phyloP scores from a whole-genome alignment of 352 stramenopile genomes.

The Phytopythium boreale region DNA sequence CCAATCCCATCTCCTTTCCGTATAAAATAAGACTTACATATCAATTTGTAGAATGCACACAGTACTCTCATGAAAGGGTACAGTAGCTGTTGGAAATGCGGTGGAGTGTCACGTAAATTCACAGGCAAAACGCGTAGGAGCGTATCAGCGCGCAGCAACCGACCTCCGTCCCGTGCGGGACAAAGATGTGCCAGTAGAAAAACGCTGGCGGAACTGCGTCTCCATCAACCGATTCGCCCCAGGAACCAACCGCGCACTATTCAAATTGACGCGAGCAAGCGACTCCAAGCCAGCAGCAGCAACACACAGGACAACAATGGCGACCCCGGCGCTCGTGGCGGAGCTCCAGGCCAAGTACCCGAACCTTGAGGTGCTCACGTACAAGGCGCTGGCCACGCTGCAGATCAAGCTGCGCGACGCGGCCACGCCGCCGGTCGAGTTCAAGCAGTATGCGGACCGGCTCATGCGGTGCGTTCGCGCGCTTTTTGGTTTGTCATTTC shows the following conservation, averaged over 20 bases:
- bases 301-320: slow-evolving; percentile 24
- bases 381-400: slow-evolving; percentile 58
- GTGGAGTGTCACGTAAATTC: neutral
- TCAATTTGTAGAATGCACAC: neutral
- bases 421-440: slow-evolving; percentile 61
- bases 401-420: slow-evolving; percentile 75
- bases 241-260: neutral
- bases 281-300: neutral
- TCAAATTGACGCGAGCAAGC: neutral
- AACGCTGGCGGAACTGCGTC: neutral
- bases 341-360: slow-evolving; percentile 60
- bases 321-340: slow-evolving; percentile 32
- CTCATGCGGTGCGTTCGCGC: slow-evolving; percentile 55
- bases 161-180: slow-evolving; percentile 4
- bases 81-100: neutral
- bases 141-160: too few relatives aligned
- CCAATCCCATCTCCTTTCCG: neutral
- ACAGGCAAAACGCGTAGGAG: too few relatives aligned
- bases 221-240: neutral
- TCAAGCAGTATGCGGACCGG: slow-evolving; percentile 79
- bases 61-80: neutral
- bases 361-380: slow-evolving; percentile 63
- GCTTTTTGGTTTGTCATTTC: neutral
- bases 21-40: neutral
- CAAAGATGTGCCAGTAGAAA: neutral